Percentiles rank a stretch among this genome's conserved stretches.
Conservation (phyloP, 2,329 filamentous ascomycete genomes). For the Ophidiomyces ophidiicola region DNA sequence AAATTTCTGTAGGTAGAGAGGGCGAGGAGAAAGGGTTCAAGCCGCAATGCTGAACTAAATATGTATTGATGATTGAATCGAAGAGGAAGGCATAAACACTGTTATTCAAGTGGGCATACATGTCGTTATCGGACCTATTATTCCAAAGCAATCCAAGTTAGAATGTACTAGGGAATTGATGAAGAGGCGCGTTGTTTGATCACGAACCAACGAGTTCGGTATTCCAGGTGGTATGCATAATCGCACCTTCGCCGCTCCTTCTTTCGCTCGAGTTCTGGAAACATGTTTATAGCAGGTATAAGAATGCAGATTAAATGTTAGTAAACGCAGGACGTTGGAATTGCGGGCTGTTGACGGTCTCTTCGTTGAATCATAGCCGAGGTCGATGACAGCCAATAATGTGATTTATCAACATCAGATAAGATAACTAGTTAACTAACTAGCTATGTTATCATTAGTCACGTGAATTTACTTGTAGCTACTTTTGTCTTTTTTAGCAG, state of each 20-base stretch:
- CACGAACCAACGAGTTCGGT: slow-evolving; percentile 68
- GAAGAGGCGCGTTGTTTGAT: too few species aligned
- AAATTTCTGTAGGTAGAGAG: slow-evolving; percentile 27
- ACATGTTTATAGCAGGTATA: slow-evolving; percentile 16
- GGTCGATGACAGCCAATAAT: too few species aligned
- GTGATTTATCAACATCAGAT: too few species aligned
- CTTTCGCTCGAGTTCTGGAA: slow-evolving; percentile 40
- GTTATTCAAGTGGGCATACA: slow-evolving; percentile 92
- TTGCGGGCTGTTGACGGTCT: too few species aligned
- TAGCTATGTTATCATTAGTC: too few species aligned
- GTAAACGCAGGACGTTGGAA: too few species aligned
- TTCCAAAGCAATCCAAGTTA: background rate
- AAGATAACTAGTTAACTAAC: too few species aligned
- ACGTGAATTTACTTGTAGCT: too few species aligned
- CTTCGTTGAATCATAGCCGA: too few species aligned
- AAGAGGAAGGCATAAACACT: slow-evolving; percentile 76
- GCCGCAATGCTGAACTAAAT: slow-evolving; percentile 66
- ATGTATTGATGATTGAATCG: slow-evolving; percentile 81
- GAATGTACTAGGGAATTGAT: background rate
- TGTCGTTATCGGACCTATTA: slow-evolving; percentile 76
- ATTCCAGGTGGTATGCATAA: slow-evolving; percentile 68
- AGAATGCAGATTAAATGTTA: too few species aligned
- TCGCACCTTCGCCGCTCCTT: slow-evolving; percentile 50
- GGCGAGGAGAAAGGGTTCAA: slow-evolving; percentile 60
- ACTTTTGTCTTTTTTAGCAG: too few species aligned